phyloP scores from a whole-genome alignment of 345 rosid genomes.

The Linum trigynum region DNA sequence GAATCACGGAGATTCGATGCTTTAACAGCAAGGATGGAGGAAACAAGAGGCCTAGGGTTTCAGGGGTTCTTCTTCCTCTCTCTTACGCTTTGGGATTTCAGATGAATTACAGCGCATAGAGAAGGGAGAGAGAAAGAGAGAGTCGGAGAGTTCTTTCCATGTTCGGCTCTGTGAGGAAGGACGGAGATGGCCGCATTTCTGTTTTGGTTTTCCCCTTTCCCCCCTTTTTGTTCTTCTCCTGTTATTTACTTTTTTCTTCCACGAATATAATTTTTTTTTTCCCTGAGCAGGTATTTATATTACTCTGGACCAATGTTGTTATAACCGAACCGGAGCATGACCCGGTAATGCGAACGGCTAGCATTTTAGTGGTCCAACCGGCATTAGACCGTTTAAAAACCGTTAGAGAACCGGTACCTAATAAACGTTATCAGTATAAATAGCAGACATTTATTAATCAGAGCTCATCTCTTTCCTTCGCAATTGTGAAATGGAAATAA shows the following conservation, averaged over 20 bases:
- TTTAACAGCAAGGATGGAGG: slow-evolving; percentile 24
- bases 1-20: slow-evolving; percentile 18
- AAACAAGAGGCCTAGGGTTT: slow-evolving; percentile 29
- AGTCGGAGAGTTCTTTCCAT: slow-evolving; percentile 26
- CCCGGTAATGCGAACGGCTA: too few species aligned
- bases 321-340: too few species aligned
- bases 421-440: too few species aligned
- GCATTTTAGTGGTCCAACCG: too few species aligned
- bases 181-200: slow-evolving; percentile 3
- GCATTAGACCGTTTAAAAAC: too few species aligned
- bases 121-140: slow-evolving; percentile 10
- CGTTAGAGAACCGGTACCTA: too few species aligned
- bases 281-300: background rate
- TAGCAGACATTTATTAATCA: too few species aligned
- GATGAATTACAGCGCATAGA: background rate
- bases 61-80: background rate
- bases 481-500: too few species aligned
- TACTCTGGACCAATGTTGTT: background rate
- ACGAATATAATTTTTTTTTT: background rate
- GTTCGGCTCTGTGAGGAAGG: slow-evolving; percentile 20
- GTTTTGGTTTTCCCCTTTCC: slow-evolving; percentile 1
- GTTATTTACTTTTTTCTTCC: background rate
- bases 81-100: slow-evolving; percentile 5
- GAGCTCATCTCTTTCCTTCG: too few species aligned
- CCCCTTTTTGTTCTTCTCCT: slow-evolving; percentile 3